phyloP scores from a whole-genome alignment of 768 basidiomycete species.

The Strobilomyces confusus region DNA sequence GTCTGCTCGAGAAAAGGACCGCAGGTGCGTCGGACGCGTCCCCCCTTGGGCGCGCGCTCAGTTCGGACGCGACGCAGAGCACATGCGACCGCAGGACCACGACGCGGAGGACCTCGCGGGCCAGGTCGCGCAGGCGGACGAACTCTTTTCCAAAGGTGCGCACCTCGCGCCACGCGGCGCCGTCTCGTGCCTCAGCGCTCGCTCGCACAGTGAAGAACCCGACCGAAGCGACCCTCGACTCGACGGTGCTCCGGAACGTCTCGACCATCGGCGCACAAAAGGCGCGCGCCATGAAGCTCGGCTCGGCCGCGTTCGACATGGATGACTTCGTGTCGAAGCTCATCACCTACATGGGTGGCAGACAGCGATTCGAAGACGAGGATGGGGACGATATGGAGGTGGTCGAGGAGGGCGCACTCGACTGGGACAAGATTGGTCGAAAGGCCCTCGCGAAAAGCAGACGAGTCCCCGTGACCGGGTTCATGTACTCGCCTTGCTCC shows the following conservation, averaged over 20 bases:
- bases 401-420: slow-evolving; percentile 47
- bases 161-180: not conserved
- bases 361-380: slow-evolving; percentile 42
- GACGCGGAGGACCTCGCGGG: slow-evolving; percentile 52
- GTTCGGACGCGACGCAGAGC: slow-evolving; percentile 29
- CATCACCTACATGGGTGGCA: slow-evolving; percentile 72
- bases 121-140: slow-evolving; percentile 55
- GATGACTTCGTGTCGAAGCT: slow-evolving; percentile 86
- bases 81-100: slow-evolving; percentile 52
- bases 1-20: slow-evolving; percentile 56
- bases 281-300: slow-evolving; percentile 88
- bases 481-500: slow-evolving; percentile 61
- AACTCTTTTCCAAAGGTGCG: slow-evolving; percentile 61
- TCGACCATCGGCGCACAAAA: slow-evolving; percentile 79
- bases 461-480: slow-evolving; percentile 76
- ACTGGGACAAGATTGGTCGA: slow-evolving; percentile 87
- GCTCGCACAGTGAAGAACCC: slow-evolving; percentile 63
- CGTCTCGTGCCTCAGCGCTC: not conserved
- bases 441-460: slow-evolving; percentile 77
- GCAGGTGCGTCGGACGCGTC: slow-evolving; percentile 47
- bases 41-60: not conserved
- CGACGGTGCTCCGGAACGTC: slow-evolving; percentile 70
- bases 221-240: slow-evolving; percentile 88
- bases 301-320: slow-evolving; percentile 83
- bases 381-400: slow-evolving; percentile 54